These are phyloP conservation scores for Termitomyces sp. DNA, from an alignment of 768 basidiomycete species.

Conservation along the genomic window DNA sequence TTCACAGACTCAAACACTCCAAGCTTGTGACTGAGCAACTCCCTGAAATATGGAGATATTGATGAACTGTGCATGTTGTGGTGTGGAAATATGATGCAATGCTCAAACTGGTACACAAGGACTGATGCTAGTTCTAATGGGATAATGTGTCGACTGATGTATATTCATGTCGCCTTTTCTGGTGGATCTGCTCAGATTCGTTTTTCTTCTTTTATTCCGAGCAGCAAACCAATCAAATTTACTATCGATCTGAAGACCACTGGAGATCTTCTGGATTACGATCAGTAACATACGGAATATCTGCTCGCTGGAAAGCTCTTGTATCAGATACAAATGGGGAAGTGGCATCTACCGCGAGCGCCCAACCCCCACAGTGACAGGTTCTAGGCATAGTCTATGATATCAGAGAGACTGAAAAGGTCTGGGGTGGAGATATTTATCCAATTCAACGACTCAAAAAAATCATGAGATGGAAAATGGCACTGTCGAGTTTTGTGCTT, in stretches of 20 bases:
- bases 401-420: not conserved
- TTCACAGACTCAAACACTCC: no score
- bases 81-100: no score
- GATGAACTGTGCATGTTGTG: no score
- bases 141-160: slow-evolving; percentile 65
- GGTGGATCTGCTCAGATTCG: not conserved
- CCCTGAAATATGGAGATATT: no score
- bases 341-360: slow-evolving; percentile 13
- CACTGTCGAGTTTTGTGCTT: not conserved
- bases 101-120: no score
- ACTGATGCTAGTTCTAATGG: no score
- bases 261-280: slow-evolving; percentile 37
- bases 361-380: slow-evolving; percentile 9
- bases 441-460: not conserved
- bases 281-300: slow-evolving; percentile 44
- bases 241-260: slow-evolving; percentile 34
- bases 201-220: not conserved
- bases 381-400: not conserved
- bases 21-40: no score
- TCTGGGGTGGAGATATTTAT: not conserved
- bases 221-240: slow-evolving; percentile 48
- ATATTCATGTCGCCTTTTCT: slow-evolving; percentile 8
- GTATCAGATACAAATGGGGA: slow-evolving; percentile 39
- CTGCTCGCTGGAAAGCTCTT: slow-evolving; percentile 45
- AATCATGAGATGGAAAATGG: slow-evolving; percentile 3